Conservation (phyloP, 2,329 filamentous ascomycete species). For the Arthrobotrys musiformis region DNA sequence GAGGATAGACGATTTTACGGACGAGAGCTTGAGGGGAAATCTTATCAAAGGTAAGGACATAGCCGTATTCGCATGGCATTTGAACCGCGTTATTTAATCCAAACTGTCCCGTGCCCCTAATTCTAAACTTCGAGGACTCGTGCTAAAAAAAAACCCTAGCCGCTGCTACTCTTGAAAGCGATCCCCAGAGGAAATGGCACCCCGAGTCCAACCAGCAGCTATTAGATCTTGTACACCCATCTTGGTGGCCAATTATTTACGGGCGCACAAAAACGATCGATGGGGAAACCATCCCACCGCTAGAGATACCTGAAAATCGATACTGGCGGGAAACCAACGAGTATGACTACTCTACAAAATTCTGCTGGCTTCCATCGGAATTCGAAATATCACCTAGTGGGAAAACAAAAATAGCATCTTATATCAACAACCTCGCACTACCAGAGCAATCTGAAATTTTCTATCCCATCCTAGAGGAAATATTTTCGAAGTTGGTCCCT, state of each 20-base stretch:
- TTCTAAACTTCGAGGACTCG: too few species aligned
- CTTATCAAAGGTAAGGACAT: constrained; percentile 27
- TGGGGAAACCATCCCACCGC: not conserved
- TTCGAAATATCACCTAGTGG: constrained; percentile 10
- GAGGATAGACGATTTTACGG: constrained; percentile 17
- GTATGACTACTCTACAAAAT: not conserved
- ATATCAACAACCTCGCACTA: constrained; percentile 18
- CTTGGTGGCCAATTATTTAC: constrained; percentile 71
- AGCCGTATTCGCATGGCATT: too few species aligned
- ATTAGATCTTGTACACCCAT: constrained; percentile 73
- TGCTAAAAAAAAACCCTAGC: not conserved
- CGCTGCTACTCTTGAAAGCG: constrained; percentile 65
- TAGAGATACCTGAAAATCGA: not conserved
- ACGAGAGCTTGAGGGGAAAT: constrained; percentile 1
- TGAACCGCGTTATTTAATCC: too few species aligned
- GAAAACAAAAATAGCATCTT: not conserved
- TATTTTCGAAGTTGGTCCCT: constrained; percentile 17
- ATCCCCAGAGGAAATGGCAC: constrained; percentile 69
- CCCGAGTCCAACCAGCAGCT: constrained; percentile 67
- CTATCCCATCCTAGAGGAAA: constrained; percentile 15
- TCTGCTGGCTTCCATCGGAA: constrained; percentile 14
- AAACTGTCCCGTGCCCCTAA: too few species aligned
- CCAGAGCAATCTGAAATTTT: not conserved
- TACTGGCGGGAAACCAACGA: not conserved
- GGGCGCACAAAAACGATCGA: constrained; percentile 59